These are phyloP conservation scores for Rosa rugosa DNA, from an alignment of 306 rosid genomes.

Conservation along the genomic window DNA sequence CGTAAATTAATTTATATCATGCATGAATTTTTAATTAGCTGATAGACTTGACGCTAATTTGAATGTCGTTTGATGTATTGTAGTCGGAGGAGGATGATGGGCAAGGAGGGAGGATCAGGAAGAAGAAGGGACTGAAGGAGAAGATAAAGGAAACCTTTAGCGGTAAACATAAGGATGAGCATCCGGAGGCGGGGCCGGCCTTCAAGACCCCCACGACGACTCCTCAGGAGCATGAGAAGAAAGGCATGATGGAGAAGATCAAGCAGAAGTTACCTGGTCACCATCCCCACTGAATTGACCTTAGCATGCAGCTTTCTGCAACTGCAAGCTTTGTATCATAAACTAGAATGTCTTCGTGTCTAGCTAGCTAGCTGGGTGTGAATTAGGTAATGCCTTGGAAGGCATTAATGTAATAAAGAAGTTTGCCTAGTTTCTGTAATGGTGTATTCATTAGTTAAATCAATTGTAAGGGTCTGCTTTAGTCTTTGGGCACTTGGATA, in stretches of 20 bases:
- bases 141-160: conserved; percentile 65
- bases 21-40: neutral
- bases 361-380: neutral
- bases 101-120: conserved; percentile 52
- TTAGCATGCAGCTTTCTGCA: neutral
- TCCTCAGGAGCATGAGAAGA: conserved; percentile 51
- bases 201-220: conserved; percentile 13
- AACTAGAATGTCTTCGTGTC: neutral
- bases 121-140: conserved; percentile 61
- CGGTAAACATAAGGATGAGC: conserved; percentile 22
- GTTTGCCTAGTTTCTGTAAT: neutral
- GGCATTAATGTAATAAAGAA: neutral
- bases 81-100: conserved; percentile 59
- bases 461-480: neutral
- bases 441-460: neutral
- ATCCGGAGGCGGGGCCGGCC: neutral
- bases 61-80: neutral
- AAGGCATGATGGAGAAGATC: conserved; percentile 65
- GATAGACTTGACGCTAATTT: neutral
- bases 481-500: neutral
- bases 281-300: conserved; percentile 9
- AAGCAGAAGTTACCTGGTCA: conserved; percentile 81
- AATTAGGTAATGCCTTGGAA: neutral
- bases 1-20: no score
- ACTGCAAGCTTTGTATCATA: neutral